Base-by-base conservation (phyloP, 257 asterid genomes). In the Lycium ferocissimum region DNA sequence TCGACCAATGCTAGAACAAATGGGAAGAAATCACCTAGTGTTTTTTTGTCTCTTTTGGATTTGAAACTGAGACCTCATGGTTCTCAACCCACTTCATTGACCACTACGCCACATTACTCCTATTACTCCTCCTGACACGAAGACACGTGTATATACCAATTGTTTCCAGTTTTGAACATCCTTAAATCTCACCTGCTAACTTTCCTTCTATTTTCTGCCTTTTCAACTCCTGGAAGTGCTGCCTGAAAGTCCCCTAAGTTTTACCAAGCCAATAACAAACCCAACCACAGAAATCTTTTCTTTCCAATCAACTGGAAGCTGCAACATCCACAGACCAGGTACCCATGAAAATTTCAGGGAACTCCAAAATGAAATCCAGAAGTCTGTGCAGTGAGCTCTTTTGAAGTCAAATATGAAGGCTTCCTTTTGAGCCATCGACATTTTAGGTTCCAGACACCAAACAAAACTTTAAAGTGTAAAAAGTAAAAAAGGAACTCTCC, bases 251-350 rank as follows among this genome's bases (percentile, higher is more conserved):
- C 12, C 59, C 59, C 3, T 5, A 20, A 73, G 9, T n/a, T 20
- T 73, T 73, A 73, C 59, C 12, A 13, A 10, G 40, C 59, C 81
- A 22, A 26, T 49, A 75, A 75, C 62, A 51, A 22, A 20, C 14
- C 1, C 62, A 22, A 12, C 22, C 62, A 49, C 81, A 22, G 11
- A 75, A 35, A 13, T 10, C 73, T 66, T 5, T 66, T 66, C 45
- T 66, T 66, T 66, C 73, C 73, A 66, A 66, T 66, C 45, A 66
- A 11, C 73, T 66, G 38, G 40, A 66, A 66, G n/a, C 47, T 5
- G 47, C 73, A 33, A 66, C 73, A 66, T 14, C 73, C 73, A 66
- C 11, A 35, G 67, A 12, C 47, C 18, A 26, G 47, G 73, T 14
- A 66, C 45, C 47, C 47, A 13, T 33, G 20, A 66, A 66, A 26